Evolutionary conservation across 2,329 filamentous ascomycete genomes (phyloP).

Genomic region (Metarhizium guizhouense): DNA sequence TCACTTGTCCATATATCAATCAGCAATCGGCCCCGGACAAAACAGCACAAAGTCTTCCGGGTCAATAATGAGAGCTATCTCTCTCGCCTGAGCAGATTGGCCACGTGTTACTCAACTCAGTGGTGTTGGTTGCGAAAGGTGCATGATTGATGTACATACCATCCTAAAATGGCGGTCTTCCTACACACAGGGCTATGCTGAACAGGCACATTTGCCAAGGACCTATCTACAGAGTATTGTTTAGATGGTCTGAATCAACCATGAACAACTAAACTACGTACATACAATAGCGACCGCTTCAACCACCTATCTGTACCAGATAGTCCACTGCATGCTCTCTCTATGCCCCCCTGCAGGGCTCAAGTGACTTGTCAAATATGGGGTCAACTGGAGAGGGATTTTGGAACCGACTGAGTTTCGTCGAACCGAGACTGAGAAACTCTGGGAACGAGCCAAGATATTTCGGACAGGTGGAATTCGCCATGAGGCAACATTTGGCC

Average conservation of each 20-base stretch:
- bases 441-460: not conserved
- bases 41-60: too few relatives aligned
- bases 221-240: not conserved
- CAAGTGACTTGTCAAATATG: too few relatives aligned
- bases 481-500: not conserved
- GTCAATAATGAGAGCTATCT: too few relatives aligned
- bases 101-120: too few relatives aligned
- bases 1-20: too few relatives aligned
- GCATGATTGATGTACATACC: not conserved
- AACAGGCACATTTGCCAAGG: not conserved
- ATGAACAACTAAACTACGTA: not conserved
- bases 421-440: not conserved
- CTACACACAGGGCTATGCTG: not conserved
- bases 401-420: too few relatives aligned
- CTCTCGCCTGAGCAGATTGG: too few relatives aligned
- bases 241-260: not conserved
- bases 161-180: not conserved
- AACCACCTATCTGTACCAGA: too few relatives aligned
- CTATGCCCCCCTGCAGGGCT: too few relatives aligned
- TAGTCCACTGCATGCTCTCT: too few relatives aligned
- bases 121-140: not conserved
- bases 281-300: not conserved
- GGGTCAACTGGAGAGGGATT: too few relatives aligned
- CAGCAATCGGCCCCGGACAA: too few relatives aligned
- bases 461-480: not conserved